A percentile compares a stretch with the other conserved stretches of the same genome.
phyloP scores from a whole-genome alignment of 176 grass and related monocot genomes.

The Pontederia crassipes region DNA sequence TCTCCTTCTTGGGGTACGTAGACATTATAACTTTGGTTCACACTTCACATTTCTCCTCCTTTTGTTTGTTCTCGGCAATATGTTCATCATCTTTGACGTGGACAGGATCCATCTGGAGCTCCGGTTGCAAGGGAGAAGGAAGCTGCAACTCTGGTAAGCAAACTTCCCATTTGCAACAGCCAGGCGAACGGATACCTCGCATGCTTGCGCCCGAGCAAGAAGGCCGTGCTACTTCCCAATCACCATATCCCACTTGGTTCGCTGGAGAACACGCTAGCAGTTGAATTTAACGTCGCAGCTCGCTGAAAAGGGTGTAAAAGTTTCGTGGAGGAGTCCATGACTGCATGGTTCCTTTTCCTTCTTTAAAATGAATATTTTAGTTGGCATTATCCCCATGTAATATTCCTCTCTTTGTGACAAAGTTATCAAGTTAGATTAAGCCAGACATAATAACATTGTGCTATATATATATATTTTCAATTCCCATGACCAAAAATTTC shows the following conservation, averaged over 20 bases:
- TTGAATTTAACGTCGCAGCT: not conserved
- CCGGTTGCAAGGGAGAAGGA: constrained; percentile 65
- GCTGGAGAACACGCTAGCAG: constrained; percentile 41
- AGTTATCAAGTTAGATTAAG: too few species aligned
- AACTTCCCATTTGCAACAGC: constrained; percentile 58
- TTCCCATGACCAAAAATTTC: too few species aligned
- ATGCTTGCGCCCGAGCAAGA: constrained; percentile 52
- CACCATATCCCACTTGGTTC: constrained; percentile 52
- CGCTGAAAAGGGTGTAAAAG: too few species aligned
- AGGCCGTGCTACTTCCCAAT: constrained; percentile 24
- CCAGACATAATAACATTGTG: too few species aligned
- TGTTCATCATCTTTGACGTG: not conserved
- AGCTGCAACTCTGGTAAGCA: constrained; percentile 36
- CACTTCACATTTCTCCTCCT: not conserved
- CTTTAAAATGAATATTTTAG: too few species aligned
- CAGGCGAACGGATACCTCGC: constrained; percentile 48
- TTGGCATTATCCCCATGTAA: too few species aligned
- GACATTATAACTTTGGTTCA: not conserved
- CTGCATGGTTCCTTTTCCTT: too few species aligned
- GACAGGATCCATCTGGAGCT: constrained; percentile 67
- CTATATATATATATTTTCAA: too few species aligned
- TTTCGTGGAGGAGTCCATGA: too few species aligned
- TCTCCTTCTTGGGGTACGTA: constrained; percentile 76
- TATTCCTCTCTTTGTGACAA: too few species aligned
- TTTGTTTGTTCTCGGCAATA: not conserved